Conservation (phyloP, 306 rosid genomes). For the Gastrolobium villosum region DNA sequence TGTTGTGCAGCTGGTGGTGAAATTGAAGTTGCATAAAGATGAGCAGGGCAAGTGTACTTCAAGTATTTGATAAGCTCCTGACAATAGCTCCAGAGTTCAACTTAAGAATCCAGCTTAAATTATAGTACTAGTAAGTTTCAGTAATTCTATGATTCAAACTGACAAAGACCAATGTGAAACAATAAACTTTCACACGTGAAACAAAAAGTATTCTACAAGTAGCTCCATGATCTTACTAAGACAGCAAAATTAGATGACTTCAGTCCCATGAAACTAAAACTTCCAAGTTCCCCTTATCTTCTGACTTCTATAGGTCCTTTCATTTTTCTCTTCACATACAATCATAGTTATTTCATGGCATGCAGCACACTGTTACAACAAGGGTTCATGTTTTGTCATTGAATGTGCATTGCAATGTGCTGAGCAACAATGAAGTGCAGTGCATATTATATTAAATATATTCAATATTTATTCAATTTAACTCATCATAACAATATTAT, state of each 20-base stretch:
- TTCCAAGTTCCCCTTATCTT: constrained; percentile 2
- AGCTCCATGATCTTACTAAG: not conserved
- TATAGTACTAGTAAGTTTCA: not conserved
- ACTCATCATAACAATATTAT: too few relatives aligned
- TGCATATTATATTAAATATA: too few relatives aligned
- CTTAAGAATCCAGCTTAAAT: constrained; percentile 2
- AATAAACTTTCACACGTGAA: constrained; percentile 2
- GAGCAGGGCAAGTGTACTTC: constrained; percentile 83
- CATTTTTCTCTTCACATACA: not conserved
- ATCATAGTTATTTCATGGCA: not conserved
- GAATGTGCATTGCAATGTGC: not conserved
- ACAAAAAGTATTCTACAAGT: constrained; percentile 5
- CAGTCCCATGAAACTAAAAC: constrained; percentile 4
- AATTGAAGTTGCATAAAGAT: constrained; percentile 84
- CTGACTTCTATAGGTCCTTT: not conserved
- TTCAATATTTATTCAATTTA: too few relatives aligned
- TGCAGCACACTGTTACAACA: not conserved
- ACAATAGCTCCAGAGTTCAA: constrained; percentile 1
- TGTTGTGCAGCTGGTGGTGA: constrained; percentile 92
- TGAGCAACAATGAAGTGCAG: not conserved
- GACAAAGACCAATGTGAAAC: not conserved
- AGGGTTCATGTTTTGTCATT: not conserved
- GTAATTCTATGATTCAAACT: constrained; percentile 1
- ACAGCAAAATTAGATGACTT: not conserved
- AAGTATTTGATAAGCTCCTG: constrained; percentile 78